Conservation (phyloP, 73 alveolate species). For the Paramecium bursaria region DNA sequence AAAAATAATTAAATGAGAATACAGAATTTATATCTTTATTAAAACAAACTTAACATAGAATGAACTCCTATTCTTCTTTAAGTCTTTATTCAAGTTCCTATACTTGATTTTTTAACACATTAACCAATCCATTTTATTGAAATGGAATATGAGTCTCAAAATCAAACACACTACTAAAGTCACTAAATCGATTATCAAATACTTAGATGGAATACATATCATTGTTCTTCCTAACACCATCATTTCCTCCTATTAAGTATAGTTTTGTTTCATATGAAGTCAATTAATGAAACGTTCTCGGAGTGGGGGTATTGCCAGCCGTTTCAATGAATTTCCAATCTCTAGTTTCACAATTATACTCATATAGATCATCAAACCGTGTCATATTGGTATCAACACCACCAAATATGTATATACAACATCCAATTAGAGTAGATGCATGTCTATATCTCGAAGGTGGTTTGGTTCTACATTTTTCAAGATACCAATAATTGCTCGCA, state of each 20-base stretch:
- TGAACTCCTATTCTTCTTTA: conserved; percentile 47
- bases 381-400: conserved; percentile 58
- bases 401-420: conserved; percentile 35
- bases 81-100: conserved; percentile 24
- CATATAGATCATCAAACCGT: conserved; percentile 43
- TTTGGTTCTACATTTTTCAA: conserved; percentile 30
- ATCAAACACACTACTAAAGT: conserved; percentile 12
- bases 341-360: conserved; percentile 42
- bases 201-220: conserved; percentile 61
- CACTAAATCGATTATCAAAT: conserved; percentile 63
- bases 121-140: conserved; percentile 29
- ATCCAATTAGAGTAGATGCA: conserved; percentile 41
- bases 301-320: conserved; percentile 55
- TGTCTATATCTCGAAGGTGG: conserved; percentile 60
- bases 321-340: conserved; percentile 58
- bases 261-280: conserved; percentile 48
- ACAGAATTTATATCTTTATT: conserved; percentile 50
- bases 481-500: conserved; percentile 58
- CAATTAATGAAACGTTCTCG: conserved; percentile 58
- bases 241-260: conserved; percentile 53
- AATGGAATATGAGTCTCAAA: conserved; percentile 6
- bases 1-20: background rate
- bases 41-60: conserved; percentile 19
- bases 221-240: conserved; percentile 43
- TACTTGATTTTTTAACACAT: conserved; percentile 14